A percentile compares a stretch with the other conserved stretches of the same genome.
These are phyloP conservation scores for Cocos nucifera DNA, from an alignment of 176 grass and related monocot species.

Conservation along the genomic window DNA sequence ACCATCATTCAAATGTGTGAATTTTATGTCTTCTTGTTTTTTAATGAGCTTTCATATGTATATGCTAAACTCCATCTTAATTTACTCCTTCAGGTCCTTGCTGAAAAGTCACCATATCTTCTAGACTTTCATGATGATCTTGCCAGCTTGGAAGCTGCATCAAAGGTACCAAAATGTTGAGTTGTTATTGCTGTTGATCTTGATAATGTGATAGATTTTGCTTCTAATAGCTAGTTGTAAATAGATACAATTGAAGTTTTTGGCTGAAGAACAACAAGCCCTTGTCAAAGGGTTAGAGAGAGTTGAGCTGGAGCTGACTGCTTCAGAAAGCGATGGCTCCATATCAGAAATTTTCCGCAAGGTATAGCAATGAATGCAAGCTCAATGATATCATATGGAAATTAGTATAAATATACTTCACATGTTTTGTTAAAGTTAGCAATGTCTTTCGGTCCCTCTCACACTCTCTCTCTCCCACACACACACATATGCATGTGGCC, in stretches of 20 bases:
- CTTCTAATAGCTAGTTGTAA: constrained; percentile 23
- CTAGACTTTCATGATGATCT: constrained; percentile 83
- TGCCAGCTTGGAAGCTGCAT: constrained; percentile 72
- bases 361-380: constrained; percentile 25
- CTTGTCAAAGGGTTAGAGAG: constrained; percentile 81
- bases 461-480: too few species aligned
- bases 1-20: too few species aligned
- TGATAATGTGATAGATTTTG: constrained; percentile 4
- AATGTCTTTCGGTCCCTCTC: too few species aligned
- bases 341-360: constrained; percentile 75
- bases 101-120: constrained; percentile 59
- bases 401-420: too few species aligned
- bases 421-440: too few species aligned
- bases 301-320: constrained; percentile 66
- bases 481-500: too few species aligned
- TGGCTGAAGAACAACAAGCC: constrained; percentile 74
- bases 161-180: constrained; percentile 51
- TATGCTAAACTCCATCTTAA: neutral
- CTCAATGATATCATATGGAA: neutral
- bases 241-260: constrained; percentile 80
- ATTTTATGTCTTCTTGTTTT: too few species aligned
- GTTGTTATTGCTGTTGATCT: neutral
- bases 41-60: neutral
- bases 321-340: constrained; percentile 75
- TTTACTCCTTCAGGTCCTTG: constrained; percentile 53